Percentiles rank a stretch among this genome's conserved stretches.
Evolutionary conservation across 805 yeast genomes (phyloP).

Genomic region (Debaryomyces hansenii): DNA sequence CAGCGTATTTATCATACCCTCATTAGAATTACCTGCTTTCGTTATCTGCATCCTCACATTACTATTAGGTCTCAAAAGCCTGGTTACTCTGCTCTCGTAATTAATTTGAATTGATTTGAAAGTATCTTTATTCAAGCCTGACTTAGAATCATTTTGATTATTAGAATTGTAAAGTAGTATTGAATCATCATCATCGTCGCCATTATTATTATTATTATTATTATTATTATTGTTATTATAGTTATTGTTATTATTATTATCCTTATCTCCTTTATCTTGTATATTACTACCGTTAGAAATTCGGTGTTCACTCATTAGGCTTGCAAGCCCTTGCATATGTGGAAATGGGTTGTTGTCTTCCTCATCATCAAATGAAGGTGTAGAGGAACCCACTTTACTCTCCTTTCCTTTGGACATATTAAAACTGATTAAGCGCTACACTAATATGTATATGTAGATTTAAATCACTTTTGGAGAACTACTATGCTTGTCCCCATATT

Average conservation of each 20-base stretch:
- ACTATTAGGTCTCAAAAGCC: conserved; percentile 29
- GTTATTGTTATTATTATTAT: conserved; percentile 2
- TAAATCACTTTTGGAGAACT: too few species aligned
- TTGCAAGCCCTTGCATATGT: conserved; percentile 22
- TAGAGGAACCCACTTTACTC: conserved; percentile 1
- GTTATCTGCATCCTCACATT: conserved; percentile 46
- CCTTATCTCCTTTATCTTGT: conserved; percentile 2
- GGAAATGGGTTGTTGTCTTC: conserved; percentile 43
- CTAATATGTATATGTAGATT: background rate
- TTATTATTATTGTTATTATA: conserved; percentile 5
- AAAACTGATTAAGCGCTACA: background rate
- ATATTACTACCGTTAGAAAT: background rate
- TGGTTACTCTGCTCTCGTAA: conserved; percentile 37
- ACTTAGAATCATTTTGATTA: conserved; percentile 4
- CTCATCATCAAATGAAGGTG: conserved; percentile 16
- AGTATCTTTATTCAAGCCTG: conserved; percentile 9
- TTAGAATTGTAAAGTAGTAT: conserved; percentile 26
- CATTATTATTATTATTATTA: conserved; percentile 9
- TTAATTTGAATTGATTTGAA: conserved; percentile 30
- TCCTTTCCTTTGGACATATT: background rate
- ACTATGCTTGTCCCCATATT: background rate
- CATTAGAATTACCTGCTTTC: conserved; percentile 86
- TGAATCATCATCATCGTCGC: conserved; percentile 25
- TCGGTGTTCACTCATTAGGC: conserved; percentile 16
- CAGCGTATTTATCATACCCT: conserved; percentile 64